A percentile compares a stretch with the other conserved stretches of the same genome.
Conservation (phyloP, 306 rosid genomes). For the Cyclanthera cordifolia region DNA sequence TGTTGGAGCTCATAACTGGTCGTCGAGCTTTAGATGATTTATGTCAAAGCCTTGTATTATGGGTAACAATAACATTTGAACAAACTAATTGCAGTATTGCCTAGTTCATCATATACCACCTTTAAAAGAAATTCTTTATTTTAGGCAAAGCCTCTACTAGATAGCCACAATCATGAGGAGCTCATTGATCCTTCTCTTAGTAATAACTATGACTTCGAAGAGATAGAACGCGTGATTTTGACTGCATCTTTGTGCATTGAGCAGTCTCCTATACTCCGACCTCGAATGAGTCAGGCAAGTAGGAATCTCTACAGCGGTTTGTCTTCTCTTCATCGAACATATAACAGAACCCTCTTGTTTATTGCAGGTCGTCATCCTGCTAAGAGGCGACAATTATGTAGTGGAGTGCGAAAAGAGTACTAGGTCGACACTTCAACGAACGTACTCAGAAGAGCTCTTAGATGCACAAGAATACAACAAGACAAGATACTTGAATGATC, state of each 20-base stretch:
- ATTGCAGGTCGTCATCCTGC: conserved; percentile 34
- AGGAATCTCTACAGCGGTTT: not conserved
- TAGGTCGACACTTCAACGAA: conserved; percentile 34
- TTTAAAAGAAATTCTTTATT: conserved; percentile 6
- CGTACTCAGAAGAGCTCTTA: conserved; percentile 67
- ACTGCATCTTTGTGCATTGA: conserved; percentile 82
- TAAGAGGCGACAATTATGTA: conserved; percentile 42
- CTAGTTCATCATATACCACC: conserved; percentile 1
- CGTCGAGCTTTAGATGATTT: conserved; percentile 54
- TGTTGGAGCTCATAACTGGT: conserved; percentile 69
- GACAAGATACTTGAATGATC: conserved; percentile 52
- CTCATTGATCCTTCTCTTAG: conserved; percentile 64
- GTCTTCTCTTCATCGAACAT: not conserved
- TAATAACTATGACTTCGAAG: conserved; percentile 31
- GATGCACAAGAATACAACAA: conserved; percentile 80
- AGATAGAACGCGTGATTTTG: conserved; percentile 43
- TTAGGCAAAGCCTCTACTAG: conserved; percentile 65
- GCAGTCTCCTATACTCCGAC: conserved; percentile 54
- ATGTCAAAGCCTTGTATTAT: conserved; percentile 48
- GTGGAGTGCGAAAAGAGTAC: conserved; percentile 15
- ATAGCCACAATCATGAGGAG: conserved; percentile 25
- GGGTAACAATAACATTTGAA: conserved; percentile 36
- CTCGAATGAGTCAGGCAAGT: conserved; percentile 74
- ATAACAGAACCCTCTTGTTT: conserved; percentile 1
- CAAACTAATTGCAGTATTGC: not conserved